Evolutionary conservation across 1,284 basidiomycete genomes (phyloP).

Genomic region (Phylloboletellus chloephorus): DNA sequence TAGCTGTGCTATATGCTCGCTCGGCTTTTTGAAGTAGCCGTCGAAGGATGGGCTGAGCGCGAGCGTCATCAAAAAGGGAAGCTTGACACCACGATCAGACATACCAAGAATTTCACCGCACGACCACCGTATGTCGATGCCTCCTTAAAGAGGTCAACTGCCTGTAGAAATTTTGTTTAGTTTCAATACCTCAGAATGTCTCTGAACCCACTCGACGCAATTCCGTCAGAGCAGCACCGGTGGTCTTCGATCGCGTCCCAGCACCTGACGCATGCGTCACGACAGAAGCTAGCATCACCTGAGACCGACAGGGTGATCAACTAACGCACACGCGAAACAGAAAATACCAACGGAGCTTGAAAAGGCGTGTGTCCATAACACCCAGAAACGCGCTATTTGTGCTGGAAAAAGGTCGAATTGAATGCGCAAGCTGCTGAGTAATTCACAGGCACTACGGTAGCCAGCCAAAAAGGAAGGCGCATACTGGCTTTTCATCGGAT

Average conservation of each 20-base stretch:
- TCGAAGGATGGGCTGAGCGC: conserved; percentile 51
- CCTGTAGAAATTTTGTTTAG: conserved; percentile 26
- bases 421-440: conserved; percentile 43
- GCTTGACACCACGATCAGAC: conserved; percentile 18
- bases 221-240: conserved; percentile 59
- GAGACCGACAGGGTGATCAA: conserved; percentile 2
- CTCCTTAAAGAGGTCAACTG: conserved; percentile 55
- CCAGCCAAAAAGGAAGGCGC: conserved; percentile 63
- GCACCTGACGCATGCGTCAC: conserved; percentile 47
- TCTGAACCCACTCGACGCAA: conserved; percentile 35
- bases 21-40: conserved; percentile 60
- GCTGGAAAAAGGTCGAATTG: conserved; percentile 53
- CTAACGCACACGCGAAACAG: not conserved
- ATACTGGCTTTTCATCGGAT: conserved; percentile 59
- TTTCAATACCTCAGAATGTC: not conserved
- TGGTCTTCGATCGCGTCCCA: conserved; percentile 56
- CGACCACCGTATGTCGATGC: conserved; percentile 58
- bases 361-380: conserved; percentile 65
- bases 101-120: conserved; percentile 60
- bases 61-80: not conserved
- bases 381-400: conserved; percentile 61
- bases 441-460: conserved; percentile 55
- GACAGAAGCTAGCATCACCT: conserved; percentile 68
- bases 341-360: conserved; percentile 47
- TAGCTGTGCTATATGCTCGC: conserved; percentile 43